Evolutionary conservation across 148 eudicot species (phyloP), one percentile per base, ranked within the genome.

Genomic region (Polygonum maritimum): DNA sequence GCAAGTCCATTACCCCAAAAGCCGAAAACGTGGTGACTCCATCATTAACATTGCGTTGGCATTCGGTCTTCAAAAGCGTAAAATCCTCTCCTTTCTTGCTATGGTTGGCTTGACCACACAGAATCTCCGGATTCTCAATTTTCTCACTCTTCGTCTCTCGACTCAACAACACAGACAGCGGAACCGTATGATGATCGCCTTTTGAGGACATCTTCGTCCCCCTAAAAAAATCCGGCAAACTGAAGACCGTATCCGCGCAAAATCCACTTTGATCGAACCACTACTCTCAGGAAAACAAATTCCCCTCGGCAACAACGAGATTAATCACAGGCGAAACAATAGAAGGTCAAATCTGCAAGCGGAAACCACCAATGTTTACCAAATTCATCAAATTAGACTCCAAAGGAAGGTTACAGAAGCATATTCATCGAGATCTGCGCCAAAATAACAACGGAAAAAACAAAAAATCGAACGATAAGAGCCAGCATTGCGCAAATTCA

Each of bases 71-170:
- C 74, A 91, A 45, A 71, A 92, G 83, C 14, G 94, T 91, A 67
- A 88, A 90, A 74, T 96, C 99, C 78, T 96, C 99, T 69, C 98
- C 99, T 81, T 96, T 96, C 79, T 92, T 96, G 81, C 91, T 89
- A 82, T 96, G 99, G 74, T 74, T 84, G 19, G 88, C 88, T 80
- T 91, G 93, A 71, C 98, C 99, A 80, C 86, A 86, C 10, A 38
- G 76, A 73, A 89, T 78, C 74, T 89, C 97, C 0, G 98, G 94
- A 76, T 82, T 89, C 47, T 96, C 99, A 40, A 87, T 79, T 80
- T 86, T 92, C 86, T 96, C 99, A 71, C 85, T 91, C n/a, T 88
- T 89, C 77, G 89, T 80, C 72, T 96, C 99, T 2, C 98, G 88
- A 74, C 89, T 90, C 57, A 96, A 81, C 79, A 96, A 85, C 76